A percentile compares a stretch with the other conserved stretches of the same genome.
Evolutionary conservation across 495 filamentous ascomycete species (phyloP).

Genomic region (Xylaria palmicola): DNA sequence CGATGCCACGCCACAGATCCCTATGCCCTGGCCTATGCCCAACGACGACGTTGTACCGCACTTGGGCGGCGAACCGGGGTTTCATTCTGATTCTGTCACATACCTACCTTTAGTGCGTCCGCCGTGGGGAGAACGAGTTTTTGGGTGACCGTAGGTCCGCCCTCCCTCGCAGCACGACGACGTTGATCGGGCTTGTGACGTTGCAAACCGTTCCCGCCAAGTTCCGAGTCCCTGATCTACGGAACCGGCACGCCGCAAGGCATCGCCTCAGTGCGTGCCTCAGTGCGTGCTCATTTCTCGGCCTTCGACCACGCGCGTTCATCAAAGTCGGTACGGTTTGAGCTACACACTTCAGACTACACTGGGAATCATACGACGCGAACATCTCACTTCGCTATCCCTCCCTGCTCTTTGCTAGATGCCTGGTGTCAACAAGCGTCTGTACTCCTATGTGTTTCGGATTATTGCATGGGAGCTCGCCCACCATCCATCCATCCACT

Average conservation of each 20-base stretch:
- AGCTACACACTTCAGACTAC: conserved; percentile 3
- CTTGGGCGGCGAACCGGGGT: too few species aligned
- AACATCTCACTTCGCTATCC: not conserved
- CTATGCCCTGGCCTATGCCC: not conserved
- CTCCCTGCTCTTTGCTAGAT: too few species aligned
- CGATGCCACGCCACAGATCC: not conserved
- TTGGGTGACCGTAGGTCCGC: conserved; percentile 6
- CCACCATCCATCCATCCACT: not conserved
- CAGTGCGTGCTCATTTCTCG: conserved; percentile 14
- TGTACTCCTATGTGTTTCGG: conserved; percentile 5
- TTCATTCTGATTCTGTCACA: too few species aligned
- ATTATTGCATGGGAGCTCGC: conserved; percentile 6
- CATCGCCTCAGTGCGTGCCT: too few species aligned
- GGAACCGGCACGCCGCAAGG: conserved; percentile 22
- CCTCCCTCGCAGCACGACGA: not conserved
- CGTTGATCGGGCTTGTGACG: conserved; percentile 22
- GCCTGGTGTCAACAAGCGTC: not conserved
- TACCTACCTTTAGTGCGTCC: too few species aligned
- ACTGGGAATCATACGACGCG: conserved; percentile 5
- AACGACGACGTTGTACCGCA: too few species aligned
- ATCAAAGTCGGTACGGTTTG: conserved; percentile 9
- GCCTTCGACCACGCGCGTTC: conserved; percentile 17
- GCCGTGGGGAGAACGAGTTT: conserved; percentile 12
- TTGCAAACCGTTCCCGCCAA: conserved; percentile 22
- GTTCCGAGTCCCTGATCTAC: conserved; percentile 34